Evolutionary conservation across 768 basidiomycete species (phyloP).

Genomic region (Cubamyces lactineus): DNA sequence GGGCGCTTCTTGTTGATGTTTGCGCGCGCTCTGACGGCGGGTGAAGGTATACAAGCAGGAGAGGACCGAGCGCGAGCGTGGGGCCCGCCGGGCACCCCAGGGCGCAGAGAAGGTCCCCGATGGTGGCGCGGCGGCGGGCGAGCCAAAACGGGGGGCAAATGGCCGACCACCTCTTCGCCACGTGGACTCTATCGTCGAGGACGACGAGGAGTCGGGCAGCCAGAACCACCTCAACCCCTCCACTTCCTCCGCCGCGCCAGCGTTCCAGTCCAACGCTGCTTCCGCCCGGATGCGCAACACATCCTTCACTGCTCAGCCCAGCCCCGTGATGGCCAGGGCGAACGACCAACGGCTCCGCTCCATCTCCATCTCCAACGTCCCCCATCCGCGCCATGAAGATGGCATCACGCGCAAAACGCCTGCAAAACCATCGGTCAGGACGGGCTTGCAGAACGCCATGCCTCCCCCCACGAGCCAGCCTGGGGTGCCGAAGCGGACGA

Average conservation of each 20-base stretch:
- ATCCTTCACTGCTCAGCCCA: slow-evolving; percentile 15
- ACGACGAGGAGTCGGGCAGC: slow-evolving; percentile 56
- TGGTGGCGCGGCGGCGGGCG: slow-evolving; percentile 19
- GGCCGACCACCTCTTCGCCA: slow-evolving; percentile 50
- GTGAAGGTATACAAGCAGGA: slow-evolving; percentile 74
- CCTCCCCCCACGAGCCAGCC: background rate
- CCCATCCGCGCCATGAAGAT: slow-evolving; percentile 26
- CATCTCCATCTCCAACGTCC: slow-evolving; percentile 31
- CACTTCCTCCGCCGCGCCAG: slow-evolving; percentile 27
- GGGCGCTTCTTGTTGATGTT: slow-evolving; percentile 13
- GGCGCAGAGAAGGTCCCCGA: slow-evolving; percentile 16
- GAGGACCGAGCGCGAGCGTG: slow-evolving; percentile 45
- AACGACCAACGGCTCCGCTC: slow-evolving; percentile 25
- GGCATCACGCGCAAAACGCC: slow-evolving; percentile 13
- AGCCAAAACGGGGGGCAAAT: slow-evolving; percentile 26
- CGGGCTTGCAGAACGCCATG: slow-evolving; percentile 18
- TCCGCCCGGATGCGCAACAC: slow-evolving; percentile 18
- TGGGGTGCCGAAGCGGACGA: slow-evolving; percentile 51
- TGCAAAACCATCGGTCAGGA: background rate
- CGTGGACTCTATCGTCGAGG: slow-evolving; percentile 63
- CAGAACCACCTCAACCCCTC: slow-evolving; percentile 1
- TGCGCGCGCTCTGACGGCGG: slow-evolving; percentile 6
- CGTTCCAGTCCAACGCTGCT: slow-evolving; percentile 22
- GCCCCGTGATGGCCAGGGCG: slow-evolving; percentile 5
- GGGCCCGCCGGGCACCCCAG: slow-evolving; percentile 14